phyloP scores from a whole-genome alignment of 345 rosid species.

The Excoecaria agallocha region DNA sequence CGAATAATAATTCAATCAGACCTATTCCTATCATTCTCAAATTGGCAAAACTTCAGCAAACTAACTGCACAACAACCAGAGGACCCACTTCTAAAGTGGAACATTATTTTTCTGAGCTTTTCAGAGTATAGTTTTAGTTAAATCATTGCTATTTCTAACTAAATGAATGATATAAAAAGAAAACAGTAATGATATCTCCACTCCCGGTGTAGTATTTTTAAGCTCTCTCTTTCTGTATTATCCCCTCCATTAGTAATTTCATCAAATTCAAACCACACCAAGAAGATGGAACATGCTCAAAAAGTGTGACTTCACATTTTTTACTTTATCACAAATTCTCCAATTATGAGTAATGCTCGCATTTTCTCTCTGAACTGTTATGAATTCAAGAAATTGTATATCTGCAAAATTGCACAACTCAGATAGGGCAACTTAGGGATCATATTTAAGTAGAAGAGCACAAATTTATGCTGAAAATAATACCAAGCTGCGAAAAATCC shows the following conservation, averaged over 20 bases:
- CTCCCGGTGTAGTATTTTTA: neutral
- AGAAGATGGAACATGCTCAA: neutral
- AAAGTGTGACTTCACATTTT: neutral
- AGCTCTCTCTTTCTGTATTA: neutral
- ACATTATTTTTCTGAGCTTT: neutral
- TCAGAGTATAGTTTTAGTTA: no score
- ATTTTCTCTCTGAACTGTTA: no score
- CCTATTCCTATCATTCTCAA: no score
- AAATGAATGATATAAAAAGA: neutral
- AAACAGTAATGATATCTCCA: neutral
- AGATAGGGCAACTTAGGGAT: neutral
- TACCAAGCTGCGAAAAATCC: neutral
- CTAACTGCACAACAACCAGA: neutral
- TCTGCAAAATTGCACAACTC: neutral
- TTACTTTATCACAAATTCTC: neutral
- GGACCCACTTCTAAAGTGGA: neutral
- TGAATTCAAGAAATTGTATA: neutral
- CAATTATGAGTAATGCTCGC: neutral
- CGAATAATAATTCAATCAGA: no score
- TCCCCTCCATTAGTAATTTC: neutral
- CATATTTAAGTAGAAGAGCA: neutral
- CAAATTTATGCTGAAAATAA: neutral
- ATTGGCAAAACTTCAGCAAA: neutral
- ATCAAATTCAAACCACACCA: neutral
- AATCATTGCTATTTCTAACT: neutral